Percentiles rank a stretch among this genome's conserved stretches.
Evolutionary conservation across 495 filamentous ascomycete genomes (phyloP).

Genomic region (Daldinia concentrica): DNA sequence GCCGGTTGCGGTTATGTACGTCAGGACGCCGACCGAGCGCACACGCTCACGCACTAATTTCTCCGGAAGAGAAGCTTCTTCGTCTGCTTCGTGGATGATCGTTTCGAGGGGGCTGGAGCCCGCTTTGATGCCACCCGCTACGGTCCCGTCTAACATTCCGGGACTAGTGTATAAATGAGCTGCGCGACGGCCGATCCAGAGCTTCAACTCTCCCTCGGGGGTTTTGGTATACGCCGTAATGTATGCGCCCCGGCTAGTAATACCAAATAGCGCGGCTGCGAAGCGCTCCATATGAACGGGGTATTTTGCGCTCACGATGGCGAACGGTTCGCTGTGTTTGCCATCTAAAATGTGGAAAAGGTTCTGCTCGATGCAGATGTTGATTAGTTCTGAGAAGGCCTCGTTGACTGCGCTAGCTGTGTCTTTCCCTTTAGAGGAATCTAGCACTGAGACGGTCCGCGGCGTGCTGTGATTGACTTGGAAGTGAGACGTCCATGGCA

Average conservation of each 20-base stretch:
- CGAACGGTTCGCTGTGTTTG: conserved; percentile 58
- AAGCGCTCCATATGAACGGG: conserved; percentile 58
- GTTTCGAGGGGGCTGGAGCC: conserved; percentile 56
- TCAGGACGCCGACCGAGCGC: conserved; percentile 51
- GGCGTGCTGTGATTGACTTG: conserved; percentile 43
- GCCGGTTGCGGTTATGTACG: conserved; percentile 52
- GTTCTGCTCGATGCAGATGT: conserved; percentile 49
- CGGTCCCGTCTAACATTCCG: conserved; percentile 63
- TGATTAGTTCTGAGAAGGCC: conserved; percentile 51
- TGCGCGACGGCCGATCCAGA: conserved; percentile 64
- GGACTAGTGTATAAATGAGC: conserved; percentile 60
- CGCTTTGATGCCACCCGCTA: conserved; percentile 62
- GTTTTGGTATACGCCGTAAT: conserved; percentile 56
- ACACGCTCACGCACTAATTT: conserved; percentile 45
- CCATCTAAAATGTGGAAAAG: conserved; percentile 51
- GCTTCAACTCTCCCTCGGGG: conserved; percentile 41
- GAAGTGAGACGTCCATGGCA: conserved; percentile 58
- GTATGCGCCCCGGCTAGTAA: conserved; percentile 59
- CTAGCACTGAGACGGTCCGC: conserved; percentile 46
- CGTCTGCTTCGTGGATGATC: conserved; percentile 62
- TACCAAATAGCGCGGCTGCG: conserved; percentile 61
- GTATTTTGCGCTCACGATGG: conserved; percentile 53
- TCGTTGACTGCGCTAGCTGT: conserved; percentile 37
- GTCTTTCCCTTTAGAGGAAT: conserved; percentile 38
- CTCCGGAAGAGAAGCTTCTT: conserved; percentile 61